Evolutionary conservation across 176 grass and related monocot genomes (phyloP), one percentile per base, ranked within the genome.

Genomic region (Carex cristatella): DNA sequence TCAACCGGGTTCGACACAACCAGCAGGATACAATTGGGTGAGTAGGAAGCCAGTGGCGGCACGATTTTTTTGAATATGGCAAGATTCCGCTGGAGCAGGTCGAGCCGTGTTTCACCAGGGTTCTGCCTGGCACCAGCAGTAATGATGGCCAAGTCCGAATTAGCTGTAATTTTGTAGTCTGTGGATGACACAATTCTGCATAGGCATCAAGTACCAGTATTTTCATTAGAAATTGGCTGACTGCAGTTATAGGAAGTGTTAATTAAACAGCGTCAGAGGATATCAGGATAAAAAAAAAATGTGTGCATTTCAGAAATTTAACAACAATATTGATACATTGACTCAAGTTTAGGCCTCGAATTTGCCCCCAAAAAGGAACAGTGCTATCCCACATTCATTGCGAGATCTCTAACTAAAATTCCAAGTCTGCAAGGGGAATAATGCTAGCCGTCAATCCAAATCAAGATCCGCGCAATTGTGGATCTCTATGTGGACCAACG

Each of bases 1-100:
- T 94, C 93, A 0, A 94, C 93, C 2, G 93, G 93, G 88, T 94
- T 94, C 14, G 93, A 92, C 9, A 94, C 93, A 48, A 94, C 69
- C 7, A 94, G 83, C 53, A 94, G 81, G 48, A 94, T 79, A 40
- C 90, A 90, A 0, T 94, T 48, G 2, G 86, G 92, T 23, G 92
- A 94, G 11, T 83, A 77, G 54, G 85, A 12, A 1, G 86, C 92
- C 6, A 94, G 57, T 30, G 84, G 2, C 38, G 92, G 92, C 35
- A 94, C 86, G 69, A 94, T 90, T 30, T 83, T 81, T 19, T 89
- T 9, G 92, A 92, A 94, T 13, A 94, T 82, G 14, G 86, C 23
- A 6, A 94, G 88, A 84, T 94, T 92, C 31, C 90, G 19, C 55
- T 92, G 92, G 42, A 90, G 84, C 69, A 94, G 88, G 82, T 89